Percentiles rank a stretch among this genome's conserved stretches.
phyloP scores from a whole-genome alignment of 2,329 filamentous ascomycete species.

The Grosmannia clavigera region DNA sequence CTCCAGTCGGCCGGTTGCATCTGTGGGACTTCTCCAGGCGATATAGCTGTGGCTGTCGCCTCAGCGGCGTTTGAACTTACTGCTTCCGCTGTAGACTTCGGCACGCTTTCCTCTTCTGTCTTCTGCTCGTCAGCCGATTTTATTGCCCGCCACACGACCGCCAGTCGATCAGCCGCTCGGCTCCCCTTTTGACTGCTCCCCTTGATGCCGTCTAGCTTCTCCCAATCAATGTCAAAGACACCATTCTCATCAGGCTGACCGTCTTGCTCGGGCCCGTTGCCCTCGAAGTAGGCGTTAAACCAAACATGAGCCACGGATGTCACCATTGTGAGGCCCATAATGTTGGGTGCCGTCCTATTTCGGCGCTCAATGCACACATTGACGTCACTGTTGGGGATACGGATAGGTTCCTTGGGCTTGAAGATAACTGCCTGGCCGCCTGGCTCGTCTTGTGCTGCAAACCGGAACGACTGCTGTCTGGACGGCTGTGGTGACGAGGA shows the following conservation, averaged over 20 bases:
- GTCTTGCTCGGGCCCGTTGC: constrained; percentile 54
- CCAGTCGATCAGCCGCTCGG: constrained; percentile 66
- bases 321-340: constrained; percentile 71
- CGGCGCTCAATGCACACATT: constrained; percentile 84
- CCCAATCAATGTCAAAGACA: constrained; percentile 46
- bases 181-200: constrained; percentile 74
- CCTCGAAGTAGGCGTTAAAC: constrained; percentile 95
- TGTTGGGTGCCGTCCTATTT: constrained; percentile 62
- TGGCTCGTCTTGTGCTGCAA: constrained; percentile 24
- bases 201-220: constrained; percentile 84
- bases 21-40: constrained; percentile 59
- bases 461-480: background rate
- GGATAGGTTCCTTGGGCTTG: constrained; percentile 54
- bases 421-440: constrained; percentile 68
- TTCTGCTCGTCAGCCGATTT: constrained; percentile 1
- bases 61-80: constrained; percentile 5
- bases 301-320: constrained; percentile 89
- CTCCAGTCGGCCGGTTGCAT: constrained; percentile 64
- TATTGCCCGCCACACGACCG: constrained; percentile 66
- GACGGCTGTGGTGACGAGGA: background rate
- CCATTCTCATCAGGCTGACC: constrained; percentile 57
- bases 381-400: constrained; percentile 70
- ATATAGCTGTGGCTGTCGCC: constrained; percentile 14
- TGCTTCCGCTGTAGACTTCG: background rate
- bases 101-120: constrained; percentile 8